Percentiles rank a stretch among this genome's conserved stretches.
These are phyloP conservation scores for Pterocarpus santalinus DNA, from an alignment of 306 rosid species.

Conservation along the genomic window DNA sequence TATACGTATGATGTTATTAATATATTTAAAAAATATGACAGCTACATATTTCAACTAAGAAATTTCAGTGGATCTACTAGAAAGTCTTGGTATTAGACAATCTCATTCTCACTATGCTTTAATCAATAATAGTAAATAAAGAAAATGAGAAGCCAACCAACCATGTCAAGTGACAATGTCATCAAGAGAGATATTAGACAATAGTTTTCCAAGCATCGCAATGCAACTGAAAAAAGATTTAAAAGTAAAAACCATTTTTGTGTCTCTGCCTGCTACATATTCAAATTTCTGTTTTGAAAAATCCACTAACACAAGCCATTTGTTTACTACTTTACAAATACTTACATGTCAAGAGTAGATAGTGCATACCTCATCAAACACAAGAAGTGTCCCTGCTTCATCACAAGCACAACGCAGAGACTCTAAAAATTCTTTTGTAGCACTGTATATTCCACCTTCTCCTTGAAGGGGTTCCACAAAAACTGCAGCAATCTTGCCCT, in stretches of 20 bases:
- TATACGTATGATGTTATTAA: neutral
- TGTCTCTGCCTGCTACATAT: neutral
- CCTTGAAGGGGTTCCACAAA: constrained; percentile 98
- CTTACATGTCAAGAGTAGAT: constrained; percentile 6
- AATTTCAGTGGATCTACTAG: neutral
- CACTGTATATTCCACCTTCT: constrained; percentile 92
- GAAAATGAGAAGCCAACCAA: neutral
- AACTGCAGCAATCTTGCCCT: constrained; percentile 81
- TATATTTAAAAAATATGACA: neutral
- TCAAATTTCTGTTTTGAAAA: neutral
- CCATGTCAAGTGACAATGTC: constrained; percentile 14
- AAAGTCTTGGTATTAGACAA: neutral
- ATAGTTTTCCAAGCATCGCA: neutral
- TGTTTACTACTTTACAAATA: neutral
- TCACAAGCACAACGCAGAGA: constrained; percentile 80
- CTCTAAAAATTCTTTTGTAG: constrained; percentile 84
- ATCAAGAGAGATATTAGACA: constrained; percentile 15
- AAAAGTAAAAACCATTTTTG: neutral
- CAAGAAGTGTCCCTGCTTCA: constrained; percentile 81
- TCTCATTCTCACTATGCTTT: neutral
- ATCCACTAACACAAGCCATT: neutral
- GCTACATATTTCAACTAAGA: neutral
- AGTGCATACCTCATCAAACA: constrained; percentile 83
- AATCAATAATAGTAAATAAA: neutral
- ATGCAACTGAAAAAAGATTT: neutral